Evolutionary conservation across 345 rosid genomes (phyloP), one percentile per base, ranked within the genome.

Genomic region (Moricandia arvensis): DNA sequence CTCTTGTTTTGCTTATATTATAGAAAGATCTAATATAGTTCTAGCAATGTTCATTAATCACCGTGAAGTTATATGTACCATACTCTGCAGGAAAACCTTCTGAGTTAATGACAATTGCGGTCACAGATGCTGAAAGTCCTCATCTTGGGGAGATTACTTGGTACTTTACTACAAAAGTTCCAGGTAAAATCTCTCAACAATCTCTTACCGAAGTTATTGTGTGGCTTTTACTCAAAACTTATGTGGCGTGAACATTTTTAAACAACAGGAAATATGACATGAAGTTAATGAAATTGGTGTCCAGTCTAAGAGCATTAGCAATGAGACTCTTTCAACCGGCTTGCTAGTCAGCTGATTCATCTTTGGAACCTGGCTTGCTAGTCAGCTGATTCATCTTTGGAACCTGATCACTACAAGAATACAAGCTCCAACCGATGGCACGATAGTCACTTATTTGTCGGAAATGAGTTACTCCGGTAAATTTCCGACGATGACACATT

Each of bases 231-330:
- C 71, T 65, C 8, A 34, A 8, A 7, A 5, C 34, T 31, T 31
- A 1, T 31, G 34, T 31, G 34, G 34, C 37, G n/a, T 31, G 7
- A 12, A 35, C 21, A 18, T 18, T 72, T 26, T 75, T 47, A 6
- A 1, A 33, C 37, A 33, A 33, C 60, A 95, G 99, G 96, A 89
- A 88, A 90, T 95, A 26, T 95, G 98, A 98, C 97, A 95, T 84
- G 99, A 95, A 82, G 98, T 92, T 76, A 98, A 98, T 75, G 99
- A 95, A 83, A 82, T 30, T 6, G 85, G 81, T 71, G 86, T 79
- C 76, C 93, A 89, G 75, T 89, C 92, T 27, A 94, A 90, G 84
- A 95, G 97, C 85, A 95, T 95, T 47, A 90, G 99, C 89, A 89
- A 95, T 80, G 99, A 88, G 71, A 95, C 97, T 0, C 84, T 95